Conservation (phyloP, 2,329 filamentous ascomycete genomes). For the Aspergillus proliferans region DNA sequence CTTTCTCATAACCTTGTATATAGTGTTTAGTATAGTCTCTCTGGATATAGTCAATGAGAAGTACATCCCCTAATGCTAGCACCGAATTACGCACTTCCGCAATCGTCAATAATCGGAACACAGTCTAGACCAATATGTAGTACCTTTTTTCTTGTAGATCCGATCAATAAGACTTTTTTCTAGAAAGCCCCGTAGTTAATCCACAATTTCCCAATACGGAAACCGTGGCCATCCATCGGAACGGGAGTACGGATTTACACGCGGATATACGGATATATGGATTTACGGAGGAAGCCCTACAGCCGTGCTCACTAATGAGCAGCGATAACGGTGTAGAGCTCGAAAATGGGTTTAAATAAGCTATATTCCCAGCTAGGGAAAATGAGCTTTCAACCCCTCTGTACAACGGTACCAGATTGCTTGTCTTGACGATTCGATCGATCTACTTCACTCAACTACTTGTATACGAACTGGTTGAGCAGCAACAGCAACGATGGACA, state of each 20-base stretch:
- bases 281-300: constrained; percentile 8
- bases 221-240: background rate
- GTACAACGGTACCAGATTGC: background rate
- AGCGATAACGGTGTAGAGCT: background rate
- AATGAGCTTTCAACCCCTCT: background rate
- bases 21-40: too few species aligned
- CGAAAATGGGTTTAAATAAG: background rate
- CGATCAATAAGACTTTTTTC: background rate
- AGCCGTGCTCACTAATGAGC: background rate
- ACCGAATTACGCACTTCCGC: too few species aligned
- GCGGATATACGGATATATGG: constrained; percentile 12
- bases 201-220: background rate
- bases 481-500: constrained; percentile 18
- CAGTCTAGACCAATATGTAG: background rate
- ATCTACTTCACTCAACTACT: too few species aligned
- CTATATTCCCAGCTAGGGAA: background rate
- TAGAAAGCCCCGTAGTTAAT: background rate
- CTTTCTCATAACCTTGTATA: too few species aligned
- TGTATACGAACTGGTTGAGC: background rate
- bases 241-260: background rate
- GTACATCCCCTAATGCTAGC: too few species aligned
- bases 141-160: background rate
- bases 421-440: too few species aligned
- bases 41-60: too few species aligned
- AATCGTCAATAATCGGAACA: too few species aligned